phyloP scores from a whole-genome alignment of 2,329 filamentous ascomycete genomes.

The Paraphaeosphaeria minitans region DNA sequence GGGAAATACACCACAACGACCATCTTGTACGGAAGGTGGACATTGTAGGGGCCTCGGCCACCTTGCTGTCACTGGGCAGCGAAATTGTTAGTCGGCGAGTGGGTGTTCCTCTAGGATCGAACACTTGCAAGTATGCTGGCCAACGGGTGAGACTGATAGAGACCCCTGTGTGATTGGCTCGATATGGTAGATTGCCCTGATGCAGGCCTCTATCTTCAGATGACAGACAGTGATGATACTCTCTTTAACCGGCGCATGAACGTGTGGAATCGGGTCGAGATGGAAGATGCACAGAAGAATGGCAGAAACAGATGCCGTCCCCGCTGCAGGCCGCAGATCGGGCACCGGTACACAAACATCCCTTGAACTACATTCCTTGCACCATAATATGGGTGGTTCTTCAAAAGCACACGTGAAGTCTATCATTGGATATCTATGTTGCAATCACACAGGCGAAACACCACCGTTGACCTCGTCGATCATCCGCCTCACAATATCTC shows the following conservation, averaged over 20 bases:
- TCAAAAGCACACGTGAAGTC: constrained; percentile 5
- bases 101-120: background rate
- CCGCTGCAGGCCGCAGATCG: background rate
- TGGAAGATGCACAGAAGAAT: background rate
- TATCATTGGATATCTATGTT: background rate
- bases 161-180: background rate
- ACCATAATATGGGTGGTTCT: background rate
- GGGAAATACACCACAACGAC: background rate
- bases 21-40: background rate
- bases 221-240: background rate
- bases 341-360: constrained; percentile 4
- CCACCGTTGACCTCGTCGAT: constrained; percentile 26
- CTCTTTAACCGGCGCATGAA: constrained; percentile 5
- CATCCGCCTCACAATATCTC: constrained; percentile 34
- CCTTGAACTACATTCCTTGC: constrained; percentile 8
- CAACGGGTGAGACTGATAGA: background rate
- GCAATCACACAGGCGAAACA: constrained; percentile 6
- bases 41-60: background rate
- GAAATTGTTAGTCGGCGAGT: constrained; percentile 6
- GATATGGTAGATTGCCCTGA: constrained; percentile 2
- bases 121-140: constrained; percentile 5
- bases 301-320: background rate
- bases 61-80: background rate
- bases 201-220: background rate
- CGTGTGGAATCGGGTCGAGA: background rate